Conservation (phyloP, 371 early-diverging fungal genomes). For the Mucor saturninus region DNA sequence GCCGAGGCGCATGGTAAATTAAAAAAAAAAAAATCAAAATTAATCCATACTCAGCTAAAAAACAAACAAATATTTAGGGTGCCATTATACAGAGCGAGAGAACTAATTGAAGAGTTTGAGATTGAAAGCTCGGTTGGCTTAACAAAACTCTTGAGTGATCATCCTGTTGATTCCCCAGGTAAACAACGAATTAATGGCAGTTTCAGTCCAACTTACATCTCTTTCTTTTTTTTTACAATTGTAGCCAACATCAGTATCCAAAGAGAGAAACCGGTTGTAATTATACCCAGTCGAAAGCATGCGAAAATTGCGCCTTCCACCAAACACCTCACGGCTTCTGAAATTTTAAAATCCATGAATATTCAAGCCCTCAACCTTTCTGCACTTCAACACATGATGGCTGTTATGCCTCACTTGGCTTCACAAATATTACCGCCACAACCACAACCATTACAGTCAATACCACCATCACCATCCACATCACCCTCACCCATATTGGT, state of each 20-base stretch:
- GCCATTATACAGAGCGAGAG: slow-evolving; percentile 54
- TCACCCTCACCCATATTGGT: too few relatives aligned
- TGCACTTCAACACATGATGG: slow-evolving; percentile 47
- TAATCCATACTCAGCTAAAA: too few relatives aligned
- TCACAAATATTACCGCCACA: slow-evolving; percentile 36
- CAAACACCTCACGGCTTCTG: slow-evolving; percentile 23
- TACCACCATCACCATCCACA: background rate
- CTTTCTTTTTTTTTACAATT: too few relatives aligned
- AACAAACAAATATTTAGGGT: slow-evolving; percentile 45
- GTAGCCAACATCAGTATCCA: too few relatives aligned
- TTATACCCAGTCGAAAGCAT: background rate
- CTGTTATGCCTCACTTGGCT: slow-evolving; percentile 36
- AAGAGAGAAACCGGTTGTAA: background rate
- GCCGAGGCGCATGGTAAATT: slow-evolving; percentile 29
- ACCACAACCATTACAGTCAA: slow-evolving; percentile 35
- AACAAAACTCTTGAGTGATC: slow-evolving; percentile 51
- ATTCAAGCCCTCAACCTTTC: slow-evolving; percentile 45
- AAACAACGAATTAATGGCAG: too few relatives aligned
- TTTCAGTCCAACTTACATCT: too few relatives aligned
- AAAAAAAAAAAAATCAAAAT: too few relatives aligned
- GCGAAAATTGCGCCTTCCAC: slow-evolving; percentile 19
- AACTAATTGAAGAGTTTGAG: slow-evolving; percentile 55
- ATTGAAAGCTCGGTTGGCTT: slow-evolving; percentile 52
- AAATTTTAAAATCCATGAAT: slow-evolving; percentile 39
- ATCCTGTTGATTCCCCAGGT: slow-evolving; percentile 25